phyloP scores from a whole-genome alignment of 2,329 filamentous ascomycete genomes.

The Alternaria burnsii region DNA sequence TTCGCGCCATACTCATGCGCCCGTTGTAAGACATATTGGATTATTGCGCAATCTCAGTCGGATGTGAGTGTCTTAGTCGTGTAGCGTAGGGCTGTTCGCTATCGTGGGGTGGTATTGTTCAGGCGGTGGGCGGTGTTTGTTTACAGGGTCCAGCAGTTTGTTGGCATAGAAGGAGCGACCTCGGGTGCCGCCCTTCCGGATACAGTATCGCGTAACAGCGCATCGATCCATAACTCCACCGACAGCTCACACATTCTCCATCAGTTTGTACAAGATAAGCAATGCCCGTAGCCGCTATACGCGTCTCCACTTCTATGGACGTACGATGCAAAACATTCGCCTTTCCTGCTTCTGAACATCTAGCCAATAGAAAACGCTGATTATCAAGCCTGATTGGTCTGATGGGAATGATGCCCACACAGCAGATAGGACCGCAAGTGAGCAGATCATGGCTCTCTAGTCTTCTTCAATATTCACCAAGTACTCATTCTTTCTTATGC shows the following conservation, averaged over 20 bases:
- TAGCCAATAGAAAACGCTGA: not conserved
- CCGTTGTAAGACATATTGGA: constrained; percentile 58
- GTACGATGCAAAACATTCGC: not conserved
- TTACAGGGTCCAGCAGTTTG: constrained; percentile 13
- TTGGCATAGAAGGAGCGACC: constrained; percentile 19
- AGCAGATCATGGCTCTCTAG: not conserved
- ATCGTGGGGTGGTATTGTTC: constrained; percentile 14
- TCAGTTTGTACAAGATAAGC: constrained; percentile 6
- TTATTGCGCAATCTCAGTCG: not conserved
- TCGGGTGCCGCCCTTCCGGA: constrained; percentile 13
- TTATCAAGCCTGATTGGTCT: not conserved
- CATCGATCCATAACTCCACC: constrained; percentile 13
- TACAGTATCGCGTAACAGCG: constrained; percentile 15
- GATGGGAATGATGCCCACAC: not conserved
- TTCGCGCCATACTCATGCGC: constrained; percentile 60
- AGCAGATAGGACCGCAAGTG: not conserved
- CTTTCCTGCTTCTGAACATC: not conserved
- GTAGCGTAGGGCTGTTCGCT: not conserved
- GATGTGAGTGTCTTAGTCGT: not conserved
- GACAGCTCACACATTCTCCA: not conserved
- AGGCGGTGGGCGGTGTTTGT: constrained; percentile 17
- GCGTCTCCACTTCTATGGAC: not conserved
- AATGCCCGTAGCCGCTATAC: constrained; percentile 2
- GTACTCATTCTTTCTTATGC: not conserved
- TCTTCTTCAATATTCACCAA: not conserved